A percentile compares a stretch with the other conserved stretches of the same genome.
phyloP scores from a whole-genome alignment of 306 rosid genomes.

The Pueraria montana region DNA sequence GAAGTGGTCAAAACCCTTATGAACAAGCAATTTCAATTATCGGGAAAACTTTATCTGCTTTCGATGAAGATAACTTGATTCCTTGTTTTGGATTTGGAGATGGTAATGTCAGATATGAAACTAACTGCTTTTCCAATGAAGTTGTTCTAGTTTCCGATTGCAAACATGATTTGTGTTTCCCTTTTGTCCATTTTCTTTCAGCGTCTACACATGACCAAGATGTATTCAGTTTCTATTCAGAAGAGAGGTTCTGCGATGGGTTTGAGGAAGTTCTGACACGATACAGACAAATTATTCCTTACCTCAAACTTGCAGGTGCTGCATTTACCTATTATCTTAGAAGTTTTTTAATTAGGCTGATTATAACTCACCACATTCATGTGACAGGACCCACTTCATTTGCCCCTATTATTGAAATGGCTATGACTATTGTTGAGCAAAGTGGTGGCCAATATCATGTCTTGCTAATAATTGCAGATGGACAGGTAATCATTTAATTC shows the following conservation, averaged over 20 bases:
- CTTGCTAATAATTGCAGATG: slow-evolving; percentile 84
- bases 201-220: slow-evolving; percentile 84
- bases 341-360: neutral
- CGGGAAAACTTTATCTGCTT: slow-evolving; percentile 74
- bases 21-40: slow-evolving; percentile 87
- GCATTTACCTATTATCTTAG: slow-evolving; percentile 14
- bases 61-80: slow-evolving; percentile 88
- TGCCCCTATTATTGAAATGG: slow-evolving; percentile 89
- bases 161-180: slow-evolving; percentile 32
- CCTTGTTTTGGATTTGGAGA: slow-evolving; percentile 94
- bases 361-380: slow-evolving; percentile 22
- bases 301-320: slow-evolving; percentile 77
- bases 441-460: slow-evolving; percentile 91
- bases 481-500: slow-evolving; percentile 66
- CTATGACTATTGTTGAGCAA: slow-evolving; percentile 79
- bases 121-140: slow-evolving; percentile 31
- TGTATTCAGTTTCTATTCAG: slow-evolving; percentile 73
- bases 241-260: slow-evolving; percentile 68
- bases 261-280: slow-evolving; percentile 78
- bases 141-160: slow-evolving; percentile 14
- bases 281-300: slow-evolving; percentile 75
- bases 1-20: slow-evolving; percentile 70
- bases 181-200: slow-evolving; percentile 37
- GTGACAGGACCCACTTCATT: slow-evolving; percentile 84
- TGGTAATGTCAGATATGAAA: slow-evolving; percentile 55